Conservation (phyloP, 768 basidiomycete genomes). For the Mycena floridula region DNA sequence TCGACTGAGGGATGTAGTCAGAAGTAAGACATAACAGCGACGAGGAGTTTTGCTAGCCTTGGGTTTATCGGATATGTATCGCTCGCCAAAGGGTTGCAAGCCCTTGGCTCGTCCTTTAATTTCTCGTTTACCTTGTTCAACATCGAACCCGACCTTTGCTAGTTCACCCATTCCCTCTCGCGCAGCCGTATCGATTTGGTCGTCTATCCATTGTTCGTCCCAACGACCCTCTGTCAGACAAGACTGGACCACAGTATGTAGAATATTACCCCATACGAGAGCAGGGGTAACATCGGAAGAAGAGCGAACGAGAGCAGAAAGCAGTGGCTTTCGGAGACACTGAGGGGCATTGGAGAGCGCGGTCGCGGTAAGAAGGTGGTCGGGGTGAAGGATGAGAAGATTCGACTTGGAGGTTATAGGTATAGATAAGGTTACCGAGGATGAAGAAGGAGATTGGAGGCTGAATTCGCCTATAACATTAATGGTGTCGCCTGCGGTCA, state of each 20-base stretch:
- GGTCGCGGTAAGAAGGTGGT: conserved; percentile 87
- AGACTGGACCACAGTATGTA: conserved; percentile 86
- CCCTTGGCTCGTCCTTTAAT: conserved; percentile 58
- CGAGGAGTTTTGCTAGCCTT: too few relatives aligned
- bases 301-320: conserved; percentile 57
- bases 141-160: conserved; percentile 48
- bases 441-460: conserved; percentile 22
- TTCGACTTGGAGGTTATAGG: conserved; percentile 58
- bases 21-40: background rate
- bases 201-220: conserved; percentile 58
- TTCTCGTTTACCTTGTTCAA: conserved; percentile 64
- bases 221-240: conserved; percentile 60
- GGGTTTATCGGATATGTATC: conserved; percentile 59
- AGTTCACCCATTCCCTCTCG: conserved; percentile 52
- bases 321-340: conserved; percentile 83
- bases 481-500: conserved; percentile 60
- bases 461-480: conserved; percentile 60
- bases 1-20: conserved; percentile 37
- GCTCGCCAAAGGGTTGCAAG: conserved; percentile 53
- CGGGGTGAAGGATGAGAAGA: conserved; percentile 84
- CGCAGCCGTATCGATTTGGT: conserved; percentile 51
- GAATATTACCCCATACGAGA: conserved; percentile 86
- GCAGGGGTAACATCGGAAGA: conserved; percentile 57
- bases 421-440: conserved; percentile 38
- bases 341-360: conserved; percentile 77